Percentiles rank a stretch among this genome's conserved stretches.
Conservation (phyloP, 192 early-diverging fungal genomes). For the Coemansia sp. region DNA sequence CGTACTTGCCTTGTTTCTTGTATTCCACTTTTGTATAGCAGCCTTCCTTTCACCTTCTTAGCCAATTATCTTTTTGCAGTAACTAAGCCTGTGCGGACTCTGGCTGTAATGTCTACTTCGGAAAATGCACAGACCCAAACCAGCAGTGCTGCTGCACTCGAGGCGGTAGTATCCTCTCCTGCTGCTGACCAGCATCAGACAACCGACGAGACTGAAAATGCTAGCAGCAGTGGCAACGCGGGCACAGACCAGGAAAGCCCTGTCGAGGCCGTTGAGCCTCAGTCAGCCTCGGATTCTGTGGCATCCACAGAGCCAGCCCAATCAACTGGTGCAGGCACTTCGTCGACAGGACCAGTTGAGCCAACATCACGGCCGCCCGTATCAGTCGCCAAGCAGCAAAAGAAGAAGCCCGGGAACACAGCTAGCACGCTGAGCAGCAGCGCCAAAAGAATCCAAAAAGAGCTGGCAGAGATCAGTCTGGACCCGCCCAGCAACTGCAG, state of each 20-base stretch:
- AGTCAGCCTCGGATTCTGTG: neutral
- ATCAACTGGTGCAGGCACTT: conserved; percentile 2
- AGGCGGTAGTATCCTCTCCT: conserved; percentile 4
- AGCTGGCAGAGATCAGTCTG: conserved; percentile 94
- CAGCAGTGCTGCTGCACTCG: conserved; percentile 8
- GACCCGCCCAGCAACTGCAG: conserved; percentile 95
- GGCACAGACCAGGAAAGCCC: neutral
- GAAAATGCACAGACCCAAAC: conserved; percentile 11
- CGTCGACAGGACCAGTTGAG: conserved; percentile 1
- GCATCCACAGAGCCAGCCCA: neutral
- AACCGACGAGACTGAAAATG: neutral
- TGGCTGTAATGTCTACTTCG: conserved; percentile 22
- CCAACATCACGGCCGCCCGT: conserved; percentile 13
- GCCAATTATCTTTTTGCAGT: neutral
- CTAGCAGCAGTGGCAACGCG: neutral
- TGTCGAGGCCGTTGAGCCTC: neutral
- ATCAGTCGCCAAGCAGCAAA: conserved; percentile 19
- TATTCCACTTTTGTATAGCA: conserved; percentile 6
- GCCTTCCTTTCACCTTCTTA: neutral
- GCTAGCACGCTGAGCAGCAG: conserved; percentile 61
- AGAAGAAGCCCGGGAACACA: conserved; percentile 35
- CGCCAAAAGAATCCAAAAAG: conserved; percentile 88
- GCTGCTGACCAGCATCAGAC: neutral
- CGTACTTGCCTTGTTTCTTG: conserved; percentile 6
- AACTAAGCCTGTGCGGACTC: conserved; percentile 2